These are phyloP conservation scores for Pulveroboletus sp. DNA, from an alignment of 768 basidiomycete genomes.

Conservation along the genomic window DNA sequence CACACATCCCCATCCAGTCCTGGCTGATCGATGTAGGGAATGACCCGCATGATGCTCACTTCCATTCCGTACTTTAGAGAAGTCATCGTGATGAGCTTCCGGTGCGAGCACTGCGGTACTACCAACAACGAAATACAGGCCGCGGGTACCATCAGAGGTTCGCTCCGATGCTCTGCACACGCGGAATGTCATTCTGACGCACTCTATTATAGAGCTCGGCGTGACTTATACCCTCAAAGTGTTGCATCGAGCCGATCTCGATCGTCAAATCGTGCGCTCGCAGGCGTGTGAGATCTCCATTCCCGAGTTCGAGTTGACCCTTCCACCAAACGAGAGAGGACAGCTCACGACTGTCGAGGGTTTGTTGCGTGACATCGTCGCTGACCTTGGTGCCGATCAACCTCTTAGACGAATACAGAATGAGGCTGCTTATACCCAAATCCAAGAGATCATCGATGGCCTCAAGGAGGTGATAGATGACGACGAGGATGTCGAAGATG, in stretches of 20 bases:
- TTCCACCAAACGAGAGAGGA: slow-evolving; percentile 77
- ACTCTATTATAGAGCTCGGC: slow-evolving; percentile 64
- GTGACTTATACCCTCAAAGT: slow-evolving; percentile 78
- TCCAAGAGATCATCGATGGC: slow-evolving; percentile 69
- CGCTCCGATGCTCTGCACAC: neutral
- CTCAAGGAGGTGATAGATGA: slow-evolving; percentile 65
- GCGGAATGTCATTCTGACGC: neutral
- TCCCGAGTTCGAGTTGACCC: slow-evolving; percentile 87
- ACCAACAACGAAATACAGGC: slow-evolving; percentile 94
- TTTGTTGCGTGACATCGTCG: slow-evolving; percentile 74
- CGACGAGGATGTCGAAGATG: slow-evolving; percentile 39
- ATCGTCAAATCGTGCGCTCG: slow-evolving; percentile 93
- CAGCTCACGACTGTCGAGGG: slow-evolving; percentile 98
- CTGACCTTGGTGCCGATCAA: slow-evolving; percentile 81
- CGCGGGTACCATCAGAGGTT: slow-evolving; percentile 82
- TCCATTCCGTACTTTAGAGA: slow-evolving; percentile 95
- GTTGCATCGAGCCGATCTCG: slow-evolving; percentile 69
- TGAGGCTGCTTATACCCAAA: slow-evolving; percentile 65
- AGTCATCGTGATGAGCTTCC: slow-evolving; percentile 94
- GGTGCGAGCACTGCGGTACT: slow-evolving; percentile 89
- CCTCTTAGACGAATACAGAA: slow-evolving; percentile 80
- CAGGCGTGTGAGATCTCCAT: slow-evolving; percentile 76
- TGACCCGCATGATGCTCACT: slow-evolving; percentile 85
- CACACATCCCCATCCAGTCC: neutral
- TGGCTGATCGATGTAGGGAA: slow-evolving; percentile 57